phyloP scores from a whole-genome alignment of 805 yeast genomes.

The Yamadazyma laniorum region DNA sequence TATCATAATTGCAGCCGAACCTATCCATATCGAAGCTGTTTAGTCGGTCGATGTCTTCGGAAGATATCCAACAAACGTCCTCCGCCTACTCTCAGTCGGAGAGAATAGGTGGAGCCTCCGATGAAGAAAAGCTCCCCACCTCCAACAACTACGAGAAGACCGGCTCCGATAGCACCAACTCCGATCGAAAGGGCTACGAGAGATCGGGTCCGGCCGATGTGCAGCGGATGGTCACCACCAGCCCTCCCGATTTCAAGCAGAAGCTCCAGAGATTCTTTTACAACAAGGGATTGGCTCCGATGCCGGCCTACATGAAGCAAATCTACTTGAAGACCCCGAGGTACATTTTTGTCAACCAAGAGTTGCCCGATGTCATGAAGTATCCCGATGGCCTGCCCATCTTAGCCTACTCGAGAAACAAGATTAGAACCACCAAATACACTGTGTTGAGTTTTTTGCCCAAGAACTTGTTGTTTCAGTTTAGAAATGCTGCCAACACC shows the following conservation, averaged over 20 bases:
- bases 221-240: constrained; percentile 11
- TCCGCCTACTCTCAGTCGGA: constrained; percentile 1
- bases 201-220: neutral
- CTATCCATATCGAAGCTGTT: too few species aligned
- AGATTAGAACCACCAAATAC: constrained; percentile 61
- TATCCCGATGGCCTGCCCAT: constrained; percentile 33
- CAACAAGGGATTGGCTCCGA: constrained; percentile 21
- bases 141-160: neutral
- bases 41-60: constrained; percentile 1
- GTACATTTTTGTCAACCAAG: constrained; percentile 47
- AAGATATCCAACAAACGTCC: constrained; percentile 1
- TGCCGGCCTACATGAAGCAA: constrained; percentile 36
- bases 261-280: constrained; percentile 20
- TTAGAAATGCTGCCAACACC: constrained; percentile 58
- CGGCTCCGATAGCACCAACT: neutral
- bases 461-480: constrained; percentile 53
- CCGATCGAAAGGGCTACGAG: neutral
- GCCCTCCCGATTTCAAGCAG: constrained; percentile 24
- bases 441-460: constrained; percentile 59
- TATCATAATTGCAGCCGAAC: too few species aligned
- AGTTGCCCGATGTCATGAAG: constrained; percentile 43
- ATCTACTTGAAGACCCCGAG: constrained; percentile 42
- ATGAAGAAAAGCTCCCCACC: neutral
- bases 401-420: constrained; percentile 48
- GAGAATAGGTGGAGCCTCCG: neutral